These are phyloP conservation scores for Trichosphaerium sp. DNA, from an alignment of 78 protist species.

Conservation along the genomic window DNA sequence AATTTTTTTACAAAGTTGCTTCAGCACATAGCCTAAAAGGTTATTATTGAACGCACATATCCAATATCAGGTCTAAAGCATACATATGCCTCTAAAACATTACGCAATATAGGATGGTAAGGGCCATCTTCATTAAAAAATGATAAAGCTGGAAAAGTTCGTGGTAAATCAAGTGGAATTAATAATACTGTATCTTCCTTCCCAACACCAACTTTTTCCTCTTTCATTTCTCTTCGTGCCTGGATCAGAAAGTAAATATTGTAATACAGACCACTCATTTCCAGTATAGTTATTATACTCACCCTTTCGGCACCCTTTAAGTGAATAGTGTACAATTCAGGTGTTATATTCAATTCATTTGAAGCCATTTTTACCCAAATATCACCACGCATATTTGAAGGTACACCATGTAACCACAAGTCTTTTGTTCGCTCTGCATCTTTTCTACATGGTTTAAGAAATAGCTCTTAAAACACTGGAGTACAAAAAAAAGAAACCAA, in stretches of 20 bases:
- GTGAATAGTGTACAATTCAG: slow-evolving; percentile 56
- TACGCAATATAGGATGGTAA: slow-evolving; percentile 30
- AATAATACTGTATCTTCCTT: slow-evolving; percentile 46
- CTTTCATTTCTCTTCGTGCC: background rate
- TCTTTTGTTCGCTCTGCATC: slow-evolving; percentile 24
- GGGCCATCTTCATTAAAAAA: slow-evolving; percentile 63
- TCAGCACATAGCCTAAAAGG: too few species aligned
- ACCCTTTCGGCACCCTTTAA: slow-evolving; percentile 39
- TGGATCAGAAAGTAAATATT: slow-evolving; percentile 9
- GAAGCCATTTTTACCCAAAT: slow-evolving; percentile 62
- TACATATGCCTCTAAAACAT: slow-evolving; percentile 63
- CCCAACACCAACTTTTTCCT: slow-evolving; percentile 9
- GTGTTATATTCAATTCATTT: slow-evolving; percentile 58
- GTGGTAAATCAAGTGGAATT: slow-evolving; percentile 40
- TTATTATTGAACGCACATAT: too few species aligned
- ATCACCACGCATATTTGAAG: slow-evolving; percentile 39
- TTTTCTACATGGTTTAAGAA: slow-evolving; percentile 25
- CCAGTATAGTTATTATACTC: too few species aligned
- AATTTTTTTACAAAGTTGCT: too few species aligned
- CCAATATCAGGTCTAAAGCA: slow-evolving; percentile 83
- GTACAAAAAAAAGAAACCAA: too few species aligned
- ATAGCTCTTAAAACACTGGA: too few species aligned
- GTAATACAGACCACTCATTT: too few species aligned
- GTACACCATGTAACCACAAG: slow-evolving; percentile 45
- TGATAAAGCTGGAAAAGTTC: slow-evolving; percentile 51